Base-by-base conservation (phyloP, 495 filamentous ascomycete species). In the Pseudoneurospora amorphoporcata region DNA sequence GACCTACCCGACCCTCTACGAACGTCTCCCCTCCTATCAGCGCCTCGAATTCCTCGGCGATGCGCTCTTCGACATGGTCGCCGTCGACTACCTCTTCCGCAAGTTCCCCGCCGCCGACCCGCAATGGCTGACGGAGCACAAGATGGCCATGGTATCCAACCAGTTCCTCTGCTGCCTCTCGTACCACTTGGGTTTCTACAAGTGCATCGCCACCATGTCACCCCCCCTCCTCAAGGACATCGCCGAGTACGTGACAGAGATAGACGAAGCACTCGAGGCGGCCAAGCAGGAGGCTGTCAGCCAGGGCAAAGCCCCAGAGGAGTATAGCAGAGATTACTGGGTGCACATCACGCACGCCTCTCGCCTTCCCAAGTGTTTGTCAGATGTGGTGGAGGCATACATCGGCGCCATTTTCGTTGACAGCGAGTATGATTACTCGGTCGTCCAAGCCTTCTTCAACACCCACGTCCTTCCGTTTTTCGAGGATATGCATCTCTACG, bases 71-170 rank as follows among this genome's bases (percentile, higher is more conserved):
- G 95, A 99, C 77, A 92, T 97, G 89, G 91, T 88, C 68, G 93
- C 90, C 76, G 88, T 99, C 70, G 90, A 93, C 70, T 87, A 92
- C 73, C 83, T 99, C 19, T 99, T 92, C 80, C 82, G 89, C 73
- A 85, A 85, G 12, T 92, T 91, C 78, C 93, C 94, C 0, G 85
- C 88, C 61, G 89, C 89, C 72, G 94, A 98, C 78, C 95, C 95
- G 1, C 94, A 98, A 79, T 99, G 95, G 95, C 87, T 99, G 40
- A 99, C 95, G 2, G 95, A 99, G 82, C 96, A 99, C 84, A 99
- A 98, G 86, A 97, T 97, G 94, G 94, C 96, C 10, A 97, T 99
- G 94, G 95, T 95, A 3, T 97, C 94, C 16, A 99, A 99, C 83
- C 94, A 94, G 73, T 99, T 98, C 77, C 84, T 98, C 0, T 94